Evolutionary conservation across 2,329 filamentous ascomycete genomes (phyloP).

Genomic region (Macroventuria anomochaeta): DNA sequence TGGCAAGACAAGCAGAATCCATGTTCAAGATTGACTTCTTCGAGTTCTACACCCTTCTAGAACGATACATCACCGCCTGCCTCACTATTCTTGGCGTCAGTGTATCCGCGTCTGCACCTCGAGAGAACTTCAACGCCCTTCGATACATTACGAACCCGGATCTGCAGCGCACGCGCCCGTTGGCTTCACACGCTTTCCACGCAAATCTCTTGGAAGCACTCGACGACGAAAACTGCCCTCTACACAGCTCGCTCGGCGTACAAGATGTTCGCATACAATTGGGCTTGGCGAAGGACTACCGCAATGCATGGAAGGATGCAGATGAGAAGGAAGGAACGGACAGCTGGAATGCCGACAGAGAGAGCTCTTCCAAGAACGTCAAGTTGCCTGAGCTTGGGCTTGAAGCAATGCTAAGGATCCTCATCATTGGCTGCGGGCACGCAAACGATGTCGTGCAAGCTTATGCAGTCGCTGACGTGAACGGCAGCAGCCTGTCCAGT

Average conservation of each 20-base stretch:
- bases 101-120: slow-evolving; percentile 46
- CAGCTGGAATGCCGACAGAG: slow-evolving; percentile 26
- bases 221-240: slow-evolving; percentile 62
- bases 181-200: slow-evolving; percentile 65
- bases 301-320: slow-evolving; percentile 76
- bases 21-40: slow-evolving; percentile 83
- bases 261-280: slow-evolving; percentile 65
- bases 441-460: slow-evolving; percentile 56
- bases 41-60: slow-evolving; percentile 76
- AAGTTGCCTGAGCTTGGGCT: slow-evolving; percentile 68
- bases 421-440: slow-evolving; percentile 66
- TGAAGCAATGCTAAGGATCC: slow-evolving; percentile 62
- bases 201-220: slow-evolving; percentile 71
- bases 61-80: slow-evolving; percentile 72
- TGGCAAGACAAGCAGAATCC: slow-evolving; percentile 40
- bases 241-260: slow-evolving; percentile 62
- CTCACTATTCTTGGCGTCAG: slow-evolving; percentile 68
- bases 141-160: slow-evolving; percentile 40
- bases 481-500: slow-evolving; percentile 21
- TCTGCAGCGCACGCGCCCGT: slow-evolving; percentile 26
- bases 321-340: slow-evolving; percentile 51
- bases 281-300: slow-evolving; percentile 70
- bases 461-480: slow-evolving; percentile 8
- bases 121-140: slow-evolving; percentile 41
- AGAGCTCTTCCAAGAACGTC: slow-evolving; percentile 33